A percentile compares a stretch with the other conserved stretches of the same genome.
These are phyloP conservation scores for Diaporthe aspalathi DNA, from an alignment of 2,329 filamentous ascomycete species.

Conservation along the genomic window DNA sequence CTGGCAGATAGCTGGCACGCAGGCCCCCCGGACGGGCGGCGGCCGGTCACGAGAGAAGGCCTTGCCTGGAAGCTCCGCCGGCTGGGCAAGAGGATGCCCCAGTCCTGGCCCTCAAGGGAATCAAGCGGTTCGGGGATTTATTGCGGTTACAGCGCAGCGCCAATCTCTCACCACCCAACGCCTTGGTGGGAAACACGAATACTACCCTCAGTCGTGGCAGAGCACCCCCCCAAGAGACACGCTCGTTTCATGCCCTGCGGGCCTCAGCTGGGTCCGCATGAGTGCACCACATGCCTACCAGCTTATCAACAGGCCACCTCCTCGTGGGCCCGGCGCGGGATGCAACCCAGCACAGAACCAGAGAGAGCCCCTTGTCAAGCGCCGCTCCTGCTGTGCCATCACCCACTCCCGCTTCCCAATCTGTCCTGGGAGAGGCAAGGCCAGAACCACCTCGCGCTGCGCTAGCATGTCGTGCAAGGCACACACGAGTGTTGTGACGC, in stretches of 20 bases:
- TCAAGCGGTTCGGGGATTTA: constrained; percentile 21
- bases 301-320: constrained; percentile 12
- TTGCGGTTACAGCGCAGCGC: constrained; percentile 32
- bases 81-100: not conserved
- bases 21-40: not conserved
- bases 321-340: not conserved
- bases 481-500: not conserved
- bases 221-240: not conserved
- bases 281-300: not conserved
- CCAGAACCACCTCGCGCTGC: not conserved
- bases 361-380: not conserved
- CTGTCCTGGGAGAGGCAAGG: constrained; percentile 9
- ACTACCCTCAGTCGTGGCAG: constrained; percentile 14
- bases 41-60: constrained; percentile 7
- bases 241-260: constrained; percentile 14
- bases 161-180: constrained; percentile 16
- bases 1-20: constrained; percentile 5
- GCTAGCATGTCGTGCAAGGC: constrained; percentile 22
- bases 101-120: constrained; percentile 4
- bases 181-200: constrained; percentile 31
- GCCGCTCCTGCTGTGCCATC: constrained; percentile 9
- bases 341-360: constrained; percentile 14
- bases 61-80: constrained; percentile 2
- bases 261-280: constrained; percentile 5
- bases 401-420: not conserved